phyloP scores from a whole-genome alignment of 2,329 filamentous ascomycete species.

The Epichloe gansuensis region DNA sequence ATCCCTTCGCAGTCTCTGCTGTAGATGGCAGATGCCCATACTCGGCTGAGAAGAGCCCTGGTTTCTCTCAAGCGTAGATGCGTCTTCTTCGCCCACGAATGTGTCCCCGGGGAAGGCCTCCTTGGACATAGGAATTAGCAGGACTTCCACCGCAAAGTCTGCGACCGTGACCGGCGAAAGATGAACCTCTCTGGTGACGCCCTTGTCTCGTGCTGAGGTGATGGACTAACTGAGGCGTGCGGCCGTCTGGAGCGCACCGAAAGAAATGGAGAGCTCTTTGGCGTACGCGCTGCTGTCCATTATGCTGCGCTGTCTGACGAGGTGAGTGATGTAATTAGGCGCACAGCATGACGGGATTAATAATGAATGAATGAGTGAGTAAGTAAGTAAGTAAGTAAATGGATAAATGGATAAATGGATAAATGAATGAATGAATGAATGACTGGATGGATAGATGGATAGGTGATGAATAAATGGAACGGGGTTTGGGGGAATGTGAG shows the following conservation, averaged over 20 bases:
- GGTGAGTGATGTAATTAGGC: no score
- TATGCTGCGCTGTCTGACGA: neutral
- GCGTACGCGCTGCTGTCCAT: conserved; percentile 32
- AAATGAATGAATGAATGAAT: no score
- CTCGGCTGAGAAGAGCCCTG: conserved; percentile 28
- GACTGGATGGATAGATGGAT: no score
- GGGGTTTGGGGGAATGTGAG: no score
- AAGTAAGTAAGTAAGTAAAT: no score
- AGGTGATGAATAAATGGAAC: no score
- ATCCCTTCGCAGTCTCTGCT: conserved; percentile 12
- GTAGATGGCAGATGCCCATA: conserved; percentile 32
- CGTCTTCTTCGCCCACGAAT: conserved; percentile 44
- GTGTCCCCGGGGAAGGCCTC: conserved; percentile 35
- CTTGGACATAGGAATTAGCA: conserved; percentile 38
- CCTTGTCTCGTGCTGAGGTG: conserved; percentile 34
- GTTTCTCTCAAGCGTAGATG: conserved; percentile 35
- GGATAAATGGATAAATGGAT: no score
- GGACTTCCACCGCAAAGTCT: conserved; percentile 46
- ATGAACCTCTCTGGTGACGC: conserved; percentile 39
- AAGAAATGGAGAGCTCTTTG: conserved; percentile 29
- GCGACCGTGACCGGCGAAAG: conserved; percentile 45
- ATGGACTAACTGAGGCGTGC: conserved; percentile 37
- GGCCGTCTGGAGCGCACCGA: conserved; percentile 30
- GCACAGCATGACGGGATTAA: no score
- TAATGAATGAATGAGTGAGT: no score